Evolutionary conservation across 192 early-diverging fungal genomes (phyloP).

Genomic region (Podila clonocystis): DNA sequence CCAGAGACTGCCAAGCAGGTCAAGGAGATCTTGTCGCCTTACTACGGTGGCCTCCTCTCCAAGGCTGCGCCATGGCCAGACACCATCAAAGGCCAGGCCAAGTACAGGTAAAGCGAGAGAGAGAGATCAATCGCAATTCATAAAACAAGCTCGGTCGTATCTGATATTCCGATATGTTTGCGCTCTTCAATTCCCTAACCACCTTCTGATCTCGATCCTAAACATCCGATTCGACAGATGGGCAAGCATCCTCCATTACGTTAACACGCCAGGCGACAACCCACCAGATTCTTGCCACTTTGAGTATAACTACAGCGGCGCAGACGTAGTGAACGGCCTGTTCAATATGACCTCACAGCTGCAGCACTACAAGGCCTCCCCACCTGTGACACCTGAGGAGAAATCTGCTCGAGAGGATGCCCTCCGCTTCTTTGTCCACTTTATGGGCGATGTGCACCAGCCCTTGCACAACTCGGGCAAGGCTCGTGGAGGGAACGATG

Average conservation of each 20-base stretch:
- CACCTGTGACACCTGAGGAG: slow-evolving; percentile 24
- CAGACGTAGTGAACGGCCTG: slow-evolving; percentile 46
- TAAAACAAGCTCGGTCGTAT: neutral
- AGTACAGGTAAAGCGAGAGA: slow-evolving; percentile 27
- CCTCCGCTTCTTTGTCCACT: slow-evolving; percentile 58
- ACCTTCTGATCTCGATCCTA: neutral
- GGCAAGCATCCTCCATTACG: slow-evolving; percentile 38
- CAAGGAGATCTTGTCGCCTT: slow-evolving; percentile 43
- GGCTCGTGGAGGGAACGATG: slow-evolving; percentile 34
- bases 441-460: slow-evolving; percentile 60
- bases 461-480: slow-evolving; percentile 54
- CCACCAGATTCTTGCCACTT: slow-evolving; percentile 37
- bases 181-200: neutral
- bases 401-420: slow-evolving; percentile 45
- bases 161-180: neutral
- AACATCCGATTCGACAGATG: slow-evolving; percentile 16
- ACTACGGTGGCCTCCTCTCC: slow-evolving; percentile 47
- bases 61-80: slow-evolving; percentile 51
- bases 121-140: neutral
- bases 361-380: slow-evolving; percentile 15
- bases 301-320: slow-evolving; percentile 26
- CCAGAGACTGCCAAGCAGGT: slow-evolving; percentile 40
- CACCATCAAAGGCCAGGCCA: slow-evolving; percentile 44
- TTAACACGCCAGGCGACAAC: slow-evolving; percentile 40
- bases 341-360: slow-evolving; percentile 49